Base-by-base conservation (phyloP, 306 rosid species). In the Ochetophila trinervis region DNA sequence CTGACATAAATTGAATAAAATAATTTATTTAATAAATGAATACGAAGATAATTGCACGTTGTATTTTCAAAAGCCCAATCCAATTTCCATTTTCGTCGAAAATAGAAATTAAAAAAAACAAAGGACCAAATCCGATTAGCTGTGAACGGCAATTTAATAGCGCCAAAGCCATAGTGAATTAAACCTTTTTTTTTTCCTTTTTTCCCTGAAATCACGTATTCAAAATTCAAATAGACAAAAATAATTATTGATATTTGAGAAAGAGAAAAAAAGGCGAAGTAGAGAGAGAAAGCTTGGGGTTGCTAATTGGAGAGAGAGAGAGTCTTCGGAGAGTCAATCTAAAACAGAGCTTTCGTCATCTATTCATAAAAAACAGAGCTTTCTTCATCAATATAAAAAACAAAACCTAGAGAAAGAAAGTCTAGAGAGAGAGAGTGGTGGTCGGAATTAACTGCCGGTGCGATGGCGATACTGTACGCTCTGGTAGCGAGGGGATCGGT, bases 401-500 rank as follows among this genome's bases (percentile, higher is more conserved):
- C 5, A 20, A 21, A 16, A 45, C 11, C 10, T n/a, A 19, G 5
- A 12, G 27, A 59, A 5, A 8, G 59, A 40, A 24, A 57, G 45
- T 21, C 32, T 37, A 16, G 36, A 16, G 62, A 50, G 7, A 8
- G 59, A 40, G 37, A 57, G 45, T 17, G 58, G 34, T 30, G 34
- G 57, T 35, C 21, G 10, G 54, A 35, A 16, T 7, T 50, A 13
- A 40, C 22, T 10, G 27, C 57, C 5, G 2, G n/a, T 30, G 55
- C 17, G 60, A 92, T 93, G 99, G 97, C 96, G 49, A 81, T 94
- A 16, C 84, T 90, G 42, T 94, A 76, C 76, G 85, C 97, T 13
- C 79, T 94, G 60, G 99, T 94, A 42, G 86, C 91, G 0, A 85
- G 99, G 63, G 97, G 97, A 69, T 88, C 99, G 79, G 97, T 94